Conservation (phyloP, 2,329 filamentous ascomycete species). For the Aureobasidium sp. region DNA sequence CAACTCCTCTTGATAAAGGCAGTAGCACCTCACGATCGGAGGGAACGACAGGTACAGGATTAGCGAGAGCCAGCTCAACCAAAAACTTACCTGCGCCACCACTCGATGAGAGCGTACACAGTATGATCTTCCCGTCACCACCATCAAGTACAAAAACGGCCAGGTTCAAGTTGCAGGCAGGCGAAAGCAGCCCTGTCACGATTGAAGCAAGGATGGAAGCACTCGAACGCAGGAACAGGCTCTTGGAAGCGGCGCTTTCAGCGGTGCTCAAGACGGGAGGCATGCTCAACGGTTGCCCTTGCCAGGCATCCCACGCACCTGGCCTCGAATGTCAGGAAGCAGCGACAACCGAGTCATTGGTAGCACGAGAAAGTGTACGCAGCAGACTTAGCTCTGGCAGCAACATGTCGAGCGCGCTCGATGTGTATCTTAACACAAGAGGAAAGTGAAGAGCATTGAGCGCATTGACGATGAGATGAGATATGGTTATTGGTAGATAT, state of each 20-base stretch:
- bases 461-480: not conserved
- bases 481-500: not conserved
- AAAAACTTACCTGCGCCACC: slow-evolving; percentile 14
- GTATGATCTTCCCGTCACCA: slow-evolving; percentile 8
- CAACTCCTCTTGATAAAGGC: slow-evolving; percentile 22
- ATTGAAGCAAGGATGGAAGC: slow-evolving; percentile 31
- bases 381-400: slow-evolving; percentile 22
- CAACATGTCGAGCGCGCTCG: slow-evolving; percentile 29
- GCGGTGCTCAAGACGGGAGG: slow-evolving; percentile 33
- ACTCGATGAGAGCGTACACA: not conserved
- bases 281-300: slow-evolving; percentile 26
- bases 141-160: slow-evolving; percentile 15
- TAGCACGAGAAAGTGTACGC: slow-evolving; percentile 20
- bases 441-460: slow-evolving; percentile 4
- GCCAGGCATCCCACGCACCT: slow-evolving; percentile 4
- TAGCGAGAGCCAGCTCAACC: not conserved
- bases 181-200: slow-evolving; percentile 8
- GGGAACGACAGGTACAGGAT: not conserved
- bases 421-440: slow-evolving; percentile 30
- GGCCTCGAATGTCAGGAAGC: slow-evolving; percentile 3
- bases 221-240: slow-evolving; percentile 33
- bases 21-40: not conserved
- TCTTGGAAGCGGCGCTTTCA: slow-evolving; percentile 35
- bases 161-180: not conserved
- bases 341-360: not conserved